Percentiles rank a stretch among this genome's conserved stretches.
phyloP scores from a whole-genome alignment of 2,329 filamentous ascomycete species.

The Bisporella sp. region DNA sequence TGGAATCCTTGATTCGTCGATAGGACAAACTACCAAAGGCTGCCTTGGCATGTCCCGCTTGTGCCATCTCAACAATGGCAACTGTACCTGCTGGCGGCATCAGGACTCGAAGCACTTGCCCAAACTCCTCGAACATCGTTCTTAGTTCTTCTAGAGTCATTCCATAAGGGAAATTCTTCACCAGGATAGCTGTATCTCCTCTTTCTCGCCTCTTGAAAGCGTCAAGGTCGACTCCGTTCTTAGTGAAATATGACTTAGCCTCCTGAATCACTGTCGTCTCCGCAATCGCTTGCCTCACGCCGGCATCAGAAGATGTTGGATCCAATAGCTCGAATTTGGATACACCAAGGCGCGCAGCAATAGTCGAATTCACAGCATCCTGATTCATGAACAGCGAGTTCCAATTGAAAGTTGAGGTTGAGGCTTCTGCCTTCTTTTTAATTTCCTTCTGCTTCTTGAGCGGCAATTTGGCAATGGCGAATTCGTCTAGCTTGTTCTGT shows the following conservation, averaged over 20 bases:
- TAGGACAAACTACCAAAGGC: conserved; percentile 85
- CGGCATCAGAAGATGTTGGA: conserved; percentile 90
- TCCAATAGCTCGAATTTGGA: conserved; percentile 89
- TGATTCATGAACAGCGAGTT: conserved; percentile 99
- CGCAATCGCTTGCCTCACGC: conserved; percentile 92
- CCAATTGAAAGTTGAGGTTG: conserved; percentile 83
- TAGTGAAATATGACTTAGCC: conserved; percentile 83
- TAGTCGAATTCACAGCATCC: conserved; percentile 87
- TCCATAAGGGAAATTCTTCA: conserved; percentile 87
- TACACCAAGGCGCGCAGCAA: conserved; percentile 79
- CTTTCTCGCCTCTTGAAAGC: conserved; percentile 81
- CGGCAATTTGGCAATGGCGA: conserved; percentile 81
- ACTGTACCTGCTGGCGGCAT: conserved; percentile 93
- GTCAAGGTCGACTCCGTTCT: conserved; percentile 85
- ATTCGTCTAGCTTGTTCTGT: conserved; percentile 78
- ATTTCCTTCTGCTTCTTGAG: conserved; percentile 92
- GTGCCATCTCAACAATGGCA: conserved; percentile 83
- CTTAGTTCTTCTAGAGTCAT: conserved; percentile 48
- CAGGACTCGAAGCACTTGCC: conserved; percentile 71
- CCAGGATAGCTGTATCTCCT: conserved; percentile 79
- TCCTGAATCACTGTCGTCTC: conserved; percentile 96
- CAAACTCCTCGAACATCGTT: conserved; percentile 52
- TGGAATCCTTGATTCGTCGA: conserved; percentile 81
- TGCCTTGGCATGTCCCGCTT: conserved; percentile 70
- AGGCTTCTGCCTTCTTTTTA: conserved; percentile 73